Evolutionary conservation across 2,329 filamentous ascomycete species (phyloP), one percentile per base, ranked within the genome.

Genomic region (Apiospora phragmitis): DNA sequence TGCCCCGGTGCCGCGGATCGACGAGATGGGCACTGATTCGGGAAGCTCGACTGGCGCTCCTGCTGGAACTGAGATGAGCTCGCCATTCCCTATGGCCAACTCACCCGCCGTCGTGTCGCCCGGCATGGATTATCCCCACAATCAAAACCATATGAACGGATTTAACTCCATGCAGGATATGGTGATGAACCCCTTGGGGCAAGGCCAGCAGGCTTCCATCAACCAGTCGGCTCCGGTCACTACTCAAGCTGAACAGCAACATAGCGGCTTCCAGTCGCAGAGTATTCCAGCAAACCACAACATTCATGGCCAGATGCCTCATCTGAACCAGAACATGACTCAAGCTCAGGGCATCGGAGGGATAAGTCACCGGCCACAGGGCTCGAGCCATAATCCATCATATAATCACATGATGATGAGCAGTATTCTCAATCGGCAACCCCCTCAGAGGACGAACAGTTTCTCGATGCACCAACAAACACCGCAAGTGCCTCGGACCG

Each of bases 81-180:
- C 83, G 1, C 85, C 87, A 0, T 90, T 87, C 74, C 73, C 77
- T 2, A 77, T 79, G 72, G 83, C 83, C 24, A 85, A 84, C 71
- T 89, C 88, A 1, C 87, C 88, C 0, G 76, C 81, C 16, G 84
- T 89, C 35, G 84, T 89, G 81, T 89, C 88, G 3, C 86, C 87
- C 4, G 73, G 72, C 0, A 80, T 85, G 70, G 88, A 89, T 5
- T 87, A 87, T 72, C 83, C 86, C 69, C 78, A 62, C 35, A 35
- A 26, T 26, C 68, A 69, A 11, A 43, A 65, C 21, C 68, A 69
- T 18, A 51, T 87, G 68, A 79, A 79, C 47, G 83, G 85, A 3
- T 89, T 85, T 68, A 82, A 80, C 26, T 79, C 85, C 12, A 86
- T 89, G 72, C 79, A 85, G 1, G 87, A 89, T 9, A 85, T 89